Evolutionary conservation across 2,329 filamentous ascomycete genomes (phyloP).

Genomic region (Colletotrichum shisoi): DNA sequence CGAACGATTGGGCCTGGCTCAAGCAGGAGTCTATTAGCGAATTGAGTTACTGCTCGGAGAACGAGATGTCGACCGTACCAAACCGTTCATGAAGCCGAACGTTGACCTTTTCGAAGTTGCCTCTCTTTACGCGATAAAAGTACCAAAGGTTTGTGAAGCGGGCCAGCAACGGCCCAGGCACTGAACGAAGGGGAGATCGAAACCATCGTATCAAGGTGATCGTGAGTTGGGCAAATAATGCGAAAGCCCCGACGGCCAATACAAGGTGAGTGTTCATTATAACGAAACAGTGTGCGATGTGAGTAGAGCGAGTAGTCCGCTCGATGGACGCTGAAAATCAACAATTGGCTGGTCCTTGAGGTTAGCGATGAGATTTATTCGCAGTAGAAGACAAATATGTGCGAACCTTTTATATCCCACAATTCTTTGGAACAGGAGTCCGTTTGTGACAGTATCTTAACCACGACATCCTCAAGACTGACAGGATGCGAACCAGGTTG

Average conservation of each 20-base stretch:
- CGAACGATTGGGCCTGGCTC: conserved; percentile 53
- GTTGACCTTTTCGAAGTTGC: conserved; percentile 45
- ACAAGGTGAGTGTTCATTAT: conserved; percentile 11
- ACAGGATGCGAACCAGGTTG: too few species aligned
- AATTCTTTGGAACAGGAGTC: too few species aligned
- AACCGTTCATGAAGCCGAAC: conserved; percentile 45
- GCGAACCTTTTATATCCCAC: too few species aligned
- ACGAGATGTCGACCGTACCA: conserved; percentile 39
- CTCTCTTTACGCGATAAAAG: conserved; percentile 41
- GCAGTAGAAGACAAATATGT: too few species aligned
- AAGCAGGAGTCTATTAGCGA: not conserved
- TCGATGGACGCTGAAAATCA: not conserved
- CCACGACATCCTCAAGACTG: too few species aligned
- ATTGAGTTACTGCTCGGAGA: not conserved
- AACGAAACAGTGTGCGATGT: not conserved
- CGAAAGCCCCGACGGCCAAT: not conserved
- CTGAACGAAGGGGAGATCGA: conserved; percentile 42
- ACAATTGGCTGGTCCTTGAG: too few species aligned
- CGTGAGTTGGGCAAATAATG: not conserved
- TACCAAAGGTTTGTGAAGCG: conserved; percentile 47
- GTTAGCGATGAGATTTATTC: not conserved
- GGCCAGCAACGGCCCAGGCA: conserved; percentile 45
- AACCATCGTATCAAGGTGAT: conserved; percentile 7
- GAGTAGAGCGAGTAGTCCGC: too few species aligned
- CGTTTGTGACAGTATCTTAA: too few species aligned